Conservation (phyloP, 1,284 basidiomycete genomes). For the Rhodotorula sp. region DNA sequence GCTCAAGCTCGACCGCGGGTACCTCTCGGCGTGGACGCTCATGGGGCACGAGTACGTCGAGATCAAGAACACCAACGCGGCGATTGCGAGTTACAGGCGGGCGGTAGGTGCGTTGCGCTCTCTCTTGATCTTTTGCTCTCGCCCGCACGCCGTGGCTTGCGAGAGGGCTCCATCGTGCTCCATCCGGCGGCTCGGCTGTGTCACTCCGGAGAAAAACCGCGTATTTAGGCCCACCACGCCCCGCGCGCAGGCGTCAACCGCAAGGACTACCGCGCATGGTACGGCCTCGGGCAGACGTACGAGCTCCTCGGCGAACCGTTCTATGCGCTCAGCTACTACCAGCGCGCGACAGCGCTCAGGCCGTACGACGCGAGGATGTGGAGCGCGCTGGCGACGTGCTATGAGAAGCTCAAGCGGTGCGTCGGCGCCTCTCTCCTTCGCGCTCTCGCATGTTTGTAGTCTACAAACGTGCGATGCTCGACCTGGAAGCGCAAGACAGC, state of each 20-base stretch:
- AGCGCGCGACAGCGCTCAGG: conserved; percentile 86
- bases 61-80: conserved; percentile 98
- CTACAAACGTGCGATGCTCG: background rate
- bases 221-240: too few species aligned
- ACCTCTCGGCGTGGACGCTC: conserved; percentile 96
- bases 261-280: conserved; percentile 98
- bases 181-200: too few species aligned
- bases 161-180: too few species aligned
- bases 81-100: conserved; percentile 93
- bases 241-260: conserved; percentile 74
- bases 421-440: conserved; percentile 33
- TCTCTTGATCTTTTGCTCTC: too few species aligned
- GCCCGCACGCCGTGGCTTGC: too few species aligned
- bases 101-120: conserved; percentile 72
- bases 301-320: conserved; percentile 94
- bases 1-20: conserved; percentile 89
- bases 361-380: conserved; percentile 96
- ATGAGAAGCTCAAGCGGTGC: conserved; percentile 82
- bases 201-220: too few species aligned
- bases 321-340: conserved; percentile 95
- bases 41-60: conserved; percentile 99
- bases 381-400: conserved; percentile 91
- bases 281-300: conserved; percentile 96
- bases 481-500: background rate
- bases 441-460: background rate